Percentiles rank a stretch among this genome's conserved stretches.
Conservation (phyloP, 1,284 basidiomycete species). For the Rhodotorula mucilaginosa region DNA sequence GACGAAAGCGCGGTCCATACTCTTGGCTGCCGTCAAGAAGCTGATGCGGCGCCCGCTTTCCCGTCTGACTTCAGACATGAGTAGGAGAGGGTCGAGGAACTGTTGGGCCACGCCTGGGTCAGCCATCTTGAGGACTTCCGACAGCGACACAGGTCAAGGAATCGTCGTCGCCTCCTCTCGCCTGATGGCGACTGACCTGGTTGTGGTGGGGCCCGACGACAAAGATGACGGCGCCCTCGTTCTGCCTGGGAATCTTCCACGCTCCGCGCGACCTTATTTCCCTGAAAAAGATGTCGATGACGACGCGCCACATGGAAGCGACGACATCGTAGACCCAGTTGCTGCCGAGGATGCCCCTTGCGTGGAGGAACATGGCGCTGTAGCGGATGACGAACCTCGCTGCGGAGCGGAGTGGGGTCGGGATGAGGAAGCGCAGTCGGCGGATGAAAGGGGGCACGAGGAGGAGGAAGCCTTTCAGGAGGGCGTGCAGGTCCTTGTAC, state of each 20-base stretch:
- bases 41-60: conserved; percentile 81
- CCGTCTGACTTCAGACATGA: conserved; percentile 78
- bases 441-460: conserved; percentile 39
- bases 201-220: conserved; percentile 96
- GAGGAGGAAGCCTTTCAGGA: conserved; percentile 40
- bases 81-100: conserved; percentile 92
- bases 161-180: too few species aligned
- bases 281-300: conserved; percentile 95
- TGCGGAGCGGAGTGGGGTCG: conserved; percentile 31
- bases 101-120: conserved; percentile 48
- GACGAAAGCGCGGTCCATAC: conserved; percentile 74
- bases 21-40: conserved; percentile 91
- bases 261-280: conserved; percentile 86
- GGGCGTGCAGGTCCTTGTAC: conserved; percentile 35
- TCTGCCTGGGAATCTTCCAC: conserved; percentile 77
- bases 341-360: conserved; percentile 32
- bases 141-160: too few species aligned
- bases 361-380: conserved; percentile 41
- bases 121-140: background rate
- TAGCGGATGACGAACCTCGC: conserved; percentile 36
- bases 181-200: conserved; percentile 59
- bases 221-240: conserved; percentile 88
- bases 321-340: conserved; percentile 50
- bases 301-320: conserved; percentile 59
- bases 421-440: conserved; percentile 36